These are phyloP conservation scores for Leptodontidium sp. DNA, from an alignment of 2,329 filamentous ascomycete species.

Conservation along the genomic window DNA sequence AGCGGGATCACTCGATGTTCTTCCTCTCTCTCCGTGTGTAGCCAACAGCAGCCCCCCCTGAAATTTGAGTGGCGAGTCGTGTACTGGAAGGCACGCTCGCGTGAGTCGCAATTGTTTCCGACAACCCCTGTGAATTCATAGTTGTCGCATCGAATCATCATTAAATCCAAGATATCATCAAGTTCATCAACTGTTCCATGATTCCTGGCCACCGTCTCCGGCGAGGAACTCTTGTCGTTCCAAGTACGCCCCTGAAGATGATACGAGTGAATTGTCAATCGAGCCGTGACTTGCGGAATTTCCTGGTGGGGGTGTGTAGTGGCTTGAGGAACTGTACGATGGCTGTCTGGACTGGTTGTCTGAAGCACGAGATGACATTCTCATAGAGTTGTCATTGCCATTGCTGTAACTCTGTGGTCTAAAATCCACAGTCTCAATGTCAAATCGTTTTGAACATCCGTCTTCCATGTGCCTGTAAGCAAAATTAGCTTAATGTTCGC, in stretches of 20 bases:
- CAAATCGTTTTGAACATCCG: slow-evolving; percentile 73
- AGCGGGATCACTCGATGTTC: neutral
- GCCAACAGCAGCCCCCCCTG: slow-evolving; percentile 12
- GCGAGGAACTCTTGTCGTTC: slow-evolving; percentile 39
- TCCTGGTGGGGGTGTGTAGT: slow-evolving; percentile 35
- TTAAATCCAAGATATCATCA: neutral
- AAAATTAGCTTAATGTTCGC: slow-evolving; percentile 13
- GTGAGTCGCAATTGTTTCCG: neutral
- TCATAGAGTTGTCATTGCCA: slow-evolving; percentile 32
- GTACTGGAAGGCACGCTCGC: neutral
- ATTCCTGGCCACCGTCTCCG: slow-evolving; percentile 30
- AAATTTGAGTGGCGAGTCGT: neutral
- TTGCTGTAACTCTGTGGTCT: slow-evolving; percentile 41
- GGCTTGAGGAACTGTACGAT: slow-evolving; percentile 40
- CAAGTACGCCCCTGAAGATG: slow-evolving; percentile 37
- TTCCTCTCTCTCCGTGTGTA: slow-evolving; percentile 7
- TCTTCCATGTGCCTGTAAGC: slow-evolving; percentile 74
- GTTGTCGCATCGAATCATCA: neutral
- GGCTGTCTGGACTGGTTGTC: slow-evolving; percentile 37
- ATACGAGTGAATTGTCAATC: slow-evolving; percentile 39
- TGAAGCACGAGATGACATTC: slow-evolving; percentile 29
- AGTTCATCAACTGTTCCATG: slow-evolving; percentile 24
- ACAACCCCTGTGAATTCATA: neutral
- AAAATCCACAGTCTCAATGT: slow-evolving; percentile 46
- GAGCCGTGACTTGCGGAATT: slow-evolving; percentile 30